Base-by-base conservation (phyloP, 495 filamentous ascomycete species). In the Penicillium crystallinum region DNA sequence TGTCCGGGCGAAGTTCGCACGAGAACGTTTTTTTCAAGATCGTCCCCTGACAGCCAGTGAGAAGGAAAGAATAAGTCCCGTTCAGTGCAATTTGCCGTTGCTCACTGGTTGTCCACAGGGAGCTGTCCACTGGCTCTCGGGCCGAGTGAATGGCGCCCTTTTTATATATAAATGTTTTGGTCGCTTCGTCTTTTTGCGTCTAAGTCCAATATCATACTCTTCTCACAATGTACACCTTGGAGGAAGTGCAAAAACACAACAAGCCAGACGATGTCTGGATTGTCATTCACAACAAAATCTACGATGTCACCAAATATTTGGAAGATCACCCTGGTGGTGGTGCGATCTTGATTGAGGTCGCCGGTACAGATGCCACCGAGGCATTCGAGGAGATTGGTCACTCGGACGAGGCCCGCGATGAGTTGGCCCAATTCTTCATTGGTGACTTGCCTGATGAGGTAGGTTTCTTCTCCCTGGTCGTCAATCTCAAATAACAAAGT, bases 261-360 rank as follows among this genome's bases (percentile, higher is more conserved):
- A 65, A 47, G 43, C 37, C 48, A 46, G 43, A 56, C 19, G 73
- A 79, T 57, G 12, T 69, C 10, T 80, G 77, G 77, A 68, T 81
- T 8, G 55, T 75, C 5, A 41, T 81, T 7, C 73, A 79, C 53
- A 68, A 72, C 48, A 71, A 75, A 57, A 76, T 83, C 4, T 81
- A 80, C 63, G 59, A 82, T 55, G 63, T 80, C 18, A 70, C 80
- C 5, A 63, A 64, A 23, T 82, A 80, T 53, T 42, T 75, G 1
- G 53, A 74, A 19, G 77, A 82, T 46, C 79, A 83, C 41, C 81
- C 81, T 5, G 80, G 81, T 12, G 81, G 79, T 5, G 51, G 46
- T 3, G 72, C 69, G 2, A 58, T 77, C n/a, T 63, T 83, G 1
- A 9, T 65, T 1, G 73, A 81, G 46, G 63, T 71, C 8, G 80